Percentiles rank a stretch among this genome's conserved stretches.
phyloP scores from a whole-genome alignment of 2,329 filamentous ascomycete genomes.

The Botrytis paeoniae region DNA sequence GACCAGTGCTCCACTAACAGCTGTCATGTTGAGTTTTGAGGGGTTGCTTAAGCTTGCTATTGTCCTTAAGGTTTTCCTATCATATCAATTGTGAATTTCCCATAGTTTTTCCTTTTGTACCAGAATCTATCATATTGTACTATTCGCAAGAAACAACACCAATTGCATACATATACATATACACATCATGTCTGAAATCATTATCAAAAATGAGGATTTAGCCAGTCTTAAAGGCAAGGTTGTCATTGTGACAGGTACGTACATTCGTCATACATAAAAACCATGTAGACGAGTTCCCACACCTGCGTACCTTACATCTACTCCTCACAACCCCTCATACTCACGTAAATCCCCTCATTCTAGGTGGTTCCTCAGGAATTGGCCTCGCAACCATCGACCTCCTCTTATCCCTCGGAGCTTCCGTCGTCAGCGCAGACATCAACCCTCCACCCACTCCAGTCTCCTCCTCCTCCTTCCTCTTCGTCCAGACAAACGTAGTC shows the following conservation, averaged over 20 bases:
- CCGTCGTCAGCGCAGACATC: conserved; percentile 54
- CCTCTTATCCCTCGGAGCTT: conserved; percentile 51
- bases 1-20: not conserved
- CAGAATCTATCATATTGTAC: not conserved
- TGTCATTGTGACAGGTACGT: conserved; percentile 51
- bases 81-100: not conserved
- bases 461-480: conserved; percentile 38
- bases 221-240: conserved; percentile 47
- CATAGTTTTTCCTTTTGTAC: not conserved
- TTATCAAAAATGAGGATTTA: conserved; percentile 46
- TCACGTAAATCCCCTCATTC: conserved; percentile 18
- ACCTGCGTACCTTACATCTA: not conserved
- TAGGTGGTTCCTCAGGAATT: conserved; percentile 59
- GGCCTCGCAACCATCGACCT: conserved; percentile 54
- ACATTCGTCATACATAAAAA: not conserved
- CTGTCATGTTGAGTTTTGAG: not conserved
- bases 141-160: not conserved
- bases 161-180: not conserved
- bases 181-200: conserved; percentile 44
- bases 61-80: not conserved
- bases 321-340: not conserved
- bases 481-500: conserved; percentile 40
- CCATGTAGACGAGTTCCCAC: conserved; percentile 29
- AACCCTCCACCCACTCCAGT: conserved; percentile 41
- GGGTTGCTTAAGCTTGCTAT: not conserved